Evolutionary conservation across 345 rosid species (phyloP).

Genomic region (Brassica carinata): DNA sequence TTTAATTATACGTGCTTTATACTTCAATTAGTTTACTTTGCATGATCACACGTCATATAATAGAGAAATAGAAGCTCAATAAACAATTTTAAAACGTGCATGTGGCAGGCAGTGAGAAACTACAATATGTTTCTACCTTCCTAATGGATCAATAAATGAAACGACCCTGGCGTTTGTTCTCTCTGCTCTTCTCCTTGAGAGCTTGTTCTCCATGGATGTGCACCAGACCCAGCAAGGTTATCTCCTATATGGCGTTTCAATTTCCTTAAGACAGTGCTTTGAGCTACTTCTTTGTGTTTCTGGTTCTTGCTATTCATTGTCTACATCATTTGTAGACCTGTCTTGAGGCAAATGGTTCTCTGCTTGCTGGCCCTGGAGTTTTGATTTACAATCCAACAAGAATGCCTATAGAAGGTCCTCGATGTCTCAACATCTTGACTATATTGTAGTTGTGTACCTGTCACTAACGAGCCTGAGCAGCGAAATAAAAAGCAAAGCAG

Average conservation of each 20-base stretch:
- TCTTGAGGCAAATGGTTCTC: slow-evolving; percentile 67
- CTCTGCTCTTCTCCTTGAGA: slow-evolving; percentile 92
- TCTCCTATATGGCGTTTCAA: neutral
- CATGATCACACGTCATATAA: slow-evolving; percentile 9
- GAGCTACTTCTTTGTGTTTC: too few relatives aligned
- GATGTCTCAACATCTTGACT: neutral
- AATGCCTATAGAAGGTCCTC: neutral
- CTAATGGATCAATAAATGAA: neutral
- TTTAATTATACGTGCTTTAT: neutral
- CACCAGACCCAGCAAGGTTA: slow-evolving; percentile 81
- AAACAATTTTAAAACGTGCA: neutral
- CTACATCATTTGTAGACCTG: slow-evolving; percentile 58
- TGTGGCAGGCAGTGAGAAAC: neutral
- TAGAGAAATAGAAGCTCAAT: neutral
- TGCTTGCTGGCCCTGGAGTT: slow-evolving; percentile 96
- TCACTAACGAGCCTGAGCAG: neutral
- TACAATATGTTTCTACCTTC: neutral
- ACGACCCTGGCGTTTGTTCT: neutral
- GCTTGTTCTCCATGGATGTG: slow-evolving; percentile 85
- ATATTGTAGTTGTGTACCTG: neutral
- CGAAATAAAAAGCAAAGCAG: slow-evolving; percentile 2
- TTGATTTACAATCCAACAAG: slow-evolving; percentile 39
- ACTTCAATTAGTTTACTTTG: neutral
- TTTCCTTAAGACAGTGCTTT: neutral
- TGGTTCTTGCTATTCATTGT: neutral